Base-by-base conservation (phyloP, 129 eudicot species). In the Kitagawia praeruptora region DNA sequence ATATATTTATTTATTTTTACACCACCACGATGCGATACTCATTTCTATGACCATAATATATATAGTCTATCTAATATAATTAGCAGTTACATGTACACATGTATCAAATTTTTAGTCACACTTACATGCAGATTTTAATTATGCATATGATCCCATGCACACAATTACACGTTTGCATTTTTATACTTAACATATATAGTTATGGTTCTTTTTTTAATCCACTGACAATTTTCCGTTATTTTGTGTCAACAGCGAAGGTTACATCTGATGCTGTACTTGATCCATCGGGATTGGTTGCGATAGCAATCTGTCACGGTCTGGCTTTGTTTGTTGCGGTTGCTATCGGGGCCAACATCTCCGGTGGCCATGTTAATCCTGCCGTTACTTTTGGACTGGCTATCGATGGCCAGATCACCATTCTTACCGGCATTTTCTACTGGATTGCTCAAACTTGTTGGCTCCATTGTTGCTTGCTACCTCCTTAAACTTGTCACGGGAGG, bases 311-410 rank as follows among this genome's bases (percentile, higher is more conserved):
- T 85, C 98, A 94, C 42, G 98, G 84, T 61, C 83, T 93, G 34
- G 96, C 97, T 41, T 88, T 93, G 0, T 93, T 93, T 80, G 98
- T 93, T 8, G 98, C 92, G 2, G 98, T 93, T n/a, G 49, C 97
- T 2, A 79, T 93, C 3, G 97, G 85, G 2, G 98, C 96, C 74
- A 93, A 93, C 93, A 91, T 93, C 85, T 93, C 97, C 31, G 97
- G 98, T 8, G 97, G 98, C 37, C 98, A 93, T 37, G 93, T 93
- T 1, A 93, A 93, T 82, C 97, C 97, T 1, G 98, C 98, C 0
- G 98, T 93, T 78, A 91, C 98, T 84, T 93, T 91, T 31, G 98
- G 98, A 0, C 78, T 93, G 88, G 95, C 97, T 69, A 78, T 93
- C 27, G 98, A 97, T 10, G 98, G 98, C 37, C 95, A 93, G 40